Base-by-base conservation (phyloP, 2,329 filamentous ascomycete species). In the Colletotrichum filicis region DNA sequence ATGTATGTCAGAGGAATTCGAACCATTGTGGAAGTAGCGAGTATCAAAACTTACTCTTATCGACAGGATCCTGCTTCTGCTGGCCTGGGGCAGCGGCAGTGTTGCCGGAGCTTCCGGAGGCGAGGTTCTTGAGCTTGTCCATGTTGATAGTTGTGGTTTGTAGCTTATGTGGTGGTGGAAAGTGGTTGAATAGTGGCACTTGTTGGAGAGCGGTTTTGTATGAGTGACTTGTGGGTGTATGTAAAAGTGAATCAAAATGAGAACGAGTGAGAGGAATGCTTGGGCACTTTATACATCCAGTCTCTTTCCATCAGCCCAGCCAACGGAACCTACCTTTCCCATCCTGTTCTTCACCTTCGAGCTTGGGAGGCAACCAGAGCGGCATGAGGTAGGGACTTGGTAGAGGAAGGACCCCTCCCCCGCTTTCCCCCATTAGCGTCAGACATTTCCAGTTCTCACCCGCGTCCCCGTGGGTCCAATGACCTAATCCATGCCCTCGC, bases 61-160 rank as follows among this genome's bases (percentile, higher is more conserved):
- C 83, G 2, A 79, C 76, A 71, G 83, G 83, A 75, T 85, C 83
- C 35, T 79, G 16, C 77, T 81, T 74, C 7, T 66, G 19, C 56
- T 68, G 64, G 11, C 62, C 71, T 4, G 62, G 67, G 32, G 66
- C 49, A 19, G 42, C 57, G 19, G 65, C 60, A 1, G 35, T 24
- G 66, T 69, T 57, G 53, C 49, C 53, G 49, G 58, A 35, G 69
- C 64, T 49, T 37, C 58, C 59, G 24, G 59, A 30, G 37, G 37
- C 28, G 28, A 64, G 59, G 58, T 73, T 74, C 71, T 74, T 66
- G 59, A 68, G 9, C 19, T 70, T 59, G 46, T 73, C 68, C 70
- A 73, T 73, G 16, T 32, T 63, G 65, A 24, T 37, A 11, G 14
- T 24, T 16, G 28, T 30, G 3, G 16, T 64, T 12, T 42, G 26